Base-by-base conservation (phyloP, 371 early-diverging fungal genomes). In the Syncephalastrum racemosum region DNA sequence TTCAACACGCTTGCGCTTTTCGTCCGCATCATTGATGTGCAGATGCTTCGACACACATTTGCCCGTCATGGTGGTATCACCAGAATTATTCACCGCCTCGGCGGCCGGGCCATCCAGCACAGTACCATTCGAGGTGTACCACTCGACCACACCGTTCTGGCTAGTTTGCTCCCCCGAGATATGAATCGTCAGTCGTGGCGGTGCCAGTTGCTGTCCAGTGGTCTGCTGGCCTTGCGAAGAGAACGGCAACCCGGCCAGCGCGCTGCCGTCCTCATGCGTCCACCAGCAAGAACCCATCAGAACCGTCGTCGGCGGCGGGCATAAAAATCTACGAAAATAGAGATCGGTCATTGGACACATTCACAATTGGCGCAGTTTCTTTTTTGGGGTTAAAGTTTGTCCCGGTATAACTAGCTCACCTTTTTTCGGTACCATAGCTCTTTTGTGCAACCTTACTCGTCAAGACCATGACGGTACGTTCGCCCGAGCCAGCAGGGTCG, bases 401-500 rank as follows among this genome's bases (percentile, higher is more conserved):
- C 36, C 36, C 36, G 36, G 36, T 31, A 10, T 31, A 31, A 31
- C 36, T 31, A 31, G 15, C 46, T 54, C 70, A 73, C 68, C 92
- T 84, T 68, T 91, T 91, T 64, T 92, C 92, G 18, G 90, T 89
- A 13, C 92, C 92, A 54, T 92, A 92, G 22, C 88, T 88, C 61
- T 92, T 91, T 70, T 91, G 92, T 10, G 90, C 92, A 4, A 91
- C 92, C 55, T 88, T 87, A 44, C 90, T 86, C 10, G 91, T 89
- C 50, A 90, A 61, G 20, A 91, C 81, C 72, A 88, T 75, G 1
- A 85, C 75, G 10, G 84, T 78, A 53, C 86, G 88, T 70, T 86
- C 83, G 36, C 86, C 86, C 3, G 70, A 66, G 14, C 59, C 60
- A 41, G 64, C 65, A 25, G 75, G 72, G 7, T 67, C 74, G 56